These are phyloP conservation scores for Epichloe brachyelytri DNA, from an alignment of 2,329 filamentous ascomycete species.

Conservation along the genomic window DNA sequence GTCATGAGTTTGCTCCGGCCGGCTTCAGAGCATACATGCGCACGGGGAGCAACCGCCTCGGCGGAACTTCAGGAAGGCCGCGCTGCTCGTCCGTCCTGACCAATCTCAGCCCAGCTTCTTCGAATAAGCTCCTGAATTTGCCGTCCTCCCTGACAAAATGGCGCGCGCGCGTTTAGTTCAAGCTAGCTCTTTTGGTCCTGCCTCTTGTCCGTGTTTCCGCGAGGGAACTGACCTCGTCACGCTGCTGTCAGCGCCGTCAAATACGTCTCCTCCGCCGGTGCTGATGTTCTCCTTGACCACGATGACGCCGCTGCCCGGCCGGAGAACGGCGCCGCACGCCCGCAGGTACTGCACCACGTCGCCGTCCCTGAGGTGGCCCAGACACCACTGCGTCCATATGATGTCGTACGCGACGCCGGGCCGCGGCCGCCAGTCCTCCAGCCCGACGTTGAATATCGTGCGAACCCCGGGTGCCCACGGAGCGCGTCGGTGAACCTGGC, in stretches of 20 bases:
- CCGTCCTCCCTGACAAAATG: conserved; percentile 43
- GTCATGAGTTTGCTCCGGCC: too few species aligned
- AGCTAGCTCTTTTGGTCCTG: too few species aligned
- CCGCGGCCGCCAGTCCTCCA: conserved; percentile 54
- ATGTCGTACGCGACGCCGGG: conserved; percentile 52
- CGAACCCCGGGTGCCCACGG: conserved; percentile 42
- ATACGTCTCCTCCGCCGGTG: conserved; percentile 48
- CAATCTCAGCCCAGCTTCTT: conserved; percentile 54
- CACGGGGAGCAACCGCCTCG: conserved; percentile 48
- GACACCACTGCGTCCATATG: conserved; percentile 86
- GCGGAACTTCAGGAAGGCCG: conserved; percentile 49
- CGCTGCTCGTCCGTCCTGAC: conserved; percentile 58
- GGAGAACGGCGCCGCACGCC: conserved; percentile 37
- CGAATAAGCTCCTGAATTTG: conserved; percentile 60
- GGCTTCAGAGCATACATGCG: conserved; percentile 65
- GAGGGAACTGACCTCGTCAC: conserved; percentile 47
- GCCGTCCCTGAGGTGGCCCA: conserved; percentile 65
- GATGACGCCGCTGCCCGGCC: conserved; percentile 19
- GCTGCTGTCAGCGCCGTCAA: conserved; percentile 62
- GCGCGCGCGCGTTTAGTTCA: not conserved
- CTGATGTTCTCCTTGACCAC: conserved; percentile 55
- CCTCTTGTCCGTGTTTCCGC: too few species aligned
- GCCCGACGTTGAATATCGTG: conserved; percentile 55
- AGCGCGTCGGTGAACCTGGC: conserved; percentile 62
- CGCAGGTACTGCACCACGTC: conserved; percentile 57